phyloP scores from a whole-genome alignment of 345 rosid species.

The Hirschfeldia incana region DNA sequence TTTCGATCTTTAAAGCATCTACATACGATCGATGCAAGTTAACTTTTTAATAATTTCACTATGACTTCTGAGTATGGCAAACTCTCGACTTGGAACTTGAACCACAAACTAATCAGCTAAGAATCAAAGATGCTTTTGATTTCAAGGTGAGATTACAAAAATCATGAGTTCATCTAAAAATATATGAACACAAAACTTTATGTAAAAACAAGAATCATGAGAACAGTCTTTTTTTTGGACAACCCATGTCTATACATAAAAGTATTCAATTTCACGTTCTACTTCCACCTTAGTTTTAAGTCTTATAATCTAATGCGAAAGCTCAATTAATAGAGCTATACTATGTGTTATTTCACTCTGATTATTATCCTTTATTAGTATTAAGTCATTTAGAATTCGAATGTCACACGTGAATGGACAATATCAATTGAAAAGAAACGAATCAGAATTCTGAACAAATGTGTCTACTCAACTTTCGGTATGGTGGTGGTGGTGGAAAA shows the following conservation, averaged over 20 bases:
- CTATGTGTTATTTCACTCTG: background rate
- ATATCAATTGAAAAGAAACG: conserved; percentile 1
- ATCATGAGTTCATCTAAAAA: background rate
- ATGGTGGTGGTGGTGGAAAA: conserved; percentile 22
- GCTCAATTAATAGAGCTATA: background rate
- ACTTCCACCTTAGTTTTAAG: background rate
- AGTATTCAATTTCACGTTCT: background rate
- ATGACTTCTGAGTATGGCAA: background rate
- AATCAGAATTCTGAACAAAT: conserved; percentile 38
- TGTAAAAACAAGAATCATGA: background rate
- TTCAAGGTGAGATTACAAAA: background rate
- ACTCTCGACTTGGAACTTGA: background rate
- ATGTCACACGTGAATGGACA: conserved; percentile 2
- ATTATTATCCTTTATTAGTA: background rate
- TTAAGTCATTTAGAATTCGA: background rate
- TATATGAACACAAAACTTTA: background rate
- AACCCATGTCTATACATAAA: background rate
- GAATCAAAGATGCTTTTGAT: background rate
- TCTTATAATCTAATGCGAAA: background rate
- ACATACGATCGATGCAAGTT: too few species aligned
- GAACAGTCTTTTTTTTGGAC: background rate
- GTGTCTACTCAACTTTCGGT: conserved; percentile 37
- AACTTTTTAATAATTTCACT: too few species aligned
- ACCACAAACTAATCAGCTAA: background rate
- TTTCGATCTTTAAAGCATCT: too few species aligned